Base-by-base conservation (phyloP, 805 yeast genomes). In the Schwanniomyces yamadae region DNA sequence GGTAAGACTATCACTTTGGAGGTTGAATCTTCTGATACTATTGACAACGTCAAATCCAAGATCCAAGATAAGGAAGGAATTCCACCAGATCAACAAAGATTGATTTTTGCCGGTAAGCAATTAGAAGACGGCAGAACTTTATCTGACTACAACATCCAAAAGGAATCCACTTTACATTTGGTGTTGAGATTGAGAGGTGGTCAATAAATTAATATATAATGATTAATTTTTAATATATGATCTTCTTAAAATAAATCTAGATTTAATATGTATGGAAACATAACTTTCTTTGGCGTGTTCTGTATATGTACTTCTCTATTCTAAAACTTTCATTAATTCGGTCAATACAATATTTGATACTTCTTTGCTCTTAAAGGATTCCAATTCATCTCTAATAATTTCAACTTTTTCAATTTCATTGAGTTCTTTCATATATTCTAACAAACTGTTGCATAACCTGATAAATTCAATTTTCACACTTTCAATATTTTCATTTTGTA, bases 21-120 rank as follows among this genome's bases (percentile, higher is more conserved):
- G 77, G 96, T 88, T 54, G 96, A 89, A 76, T 87, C 96, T 49
- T 87, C 95, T 43, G 96, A 89, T 79, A 88, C 96, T 68, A 89
- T 89, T 74, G 96, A 90, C 84, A 89, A 89, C 66, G 96, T 89
- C 82, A 89, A 90, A 81, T 80, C 95, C 69, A 90, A 90, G 84
- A 90, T 89, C 73, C 95, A 88, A 77, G 95, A 91, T 82, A 90
- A 90, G 82, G 98, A 91, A 75, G 97, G 97, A 69, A 91, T 91
- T 57, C 98, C 98, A 72, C 97, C 98, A 65, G 97, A 91, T 75
- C 98, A 91, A 75, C 98, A 91, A 79, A 88, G 99, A 80, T 84
- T 93, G 66, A 91, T 91, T 81, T 91, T 93, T 68, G 98, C 98
- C 66, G 99, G 99, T 80, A 91, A 91, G 82, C 99, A 91, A 78